Evolutionary conservation across 2,329 filamentous ascomycete species (phyloP).

Genomic region (Ilyonectria destructans): DNA sequence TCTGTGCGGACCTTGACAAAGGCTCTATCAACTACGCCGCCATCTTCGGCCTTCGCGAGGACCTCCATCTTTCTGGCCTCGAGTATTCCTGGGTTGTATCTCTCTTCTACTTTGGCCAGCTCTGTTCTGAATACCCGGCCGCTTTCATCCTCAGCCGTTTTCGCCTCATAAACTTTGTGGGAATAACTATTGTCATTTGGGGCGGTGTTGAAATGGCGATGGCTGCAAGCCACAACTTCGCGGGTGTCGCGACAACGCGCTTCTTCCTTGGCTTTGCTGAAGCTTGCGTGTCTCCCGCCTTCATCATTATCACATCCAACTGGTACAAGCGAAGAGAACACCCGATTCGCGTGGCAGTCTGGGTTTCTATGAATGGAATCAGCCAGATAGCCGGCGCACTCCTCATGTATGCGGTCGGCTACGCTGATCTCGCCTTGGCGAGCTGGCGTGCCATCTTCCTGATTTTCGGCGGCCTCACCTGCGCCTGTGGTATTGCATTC

Average conservation of each 20-base stretch:
- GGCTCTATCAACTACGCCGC: conserved; percentile 38
- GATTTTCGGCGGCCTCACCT: too few species aligned
- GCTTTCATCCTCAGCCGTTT: conserved; percentile 39
- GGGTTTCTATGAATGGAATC: too few species aligned
- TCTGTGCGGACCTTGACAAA: conserved; percentile 43
- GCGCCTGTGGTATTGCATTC: too few species aligned
- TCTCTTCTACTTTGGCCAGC: conserved; percentile 40
- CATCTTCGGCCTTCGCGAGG: conserved; percentile 34
- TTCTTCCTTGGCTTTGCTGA: conserved; percentile 53
- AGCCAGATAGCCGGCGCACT: too few species aligned
- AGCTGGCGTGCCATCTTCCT: too few species aligned
- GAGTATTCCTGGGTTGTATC: conserved; percentile 37
- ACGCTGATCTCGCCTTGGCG: too few species aligned
- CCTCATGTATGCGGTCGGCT: too few species aligned
- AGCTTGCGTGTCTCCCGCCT: conserved; percentile 52
- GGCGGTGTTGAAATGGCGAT: conserved; percentile 47
- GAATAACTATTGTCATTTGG: conserved; percentile 48
- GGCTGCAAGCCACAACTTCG: conserved; percentile 43
- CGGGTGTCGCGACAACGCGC: conserved; percentile 42
- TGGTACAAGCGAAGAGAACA: conserved; percentile 53
- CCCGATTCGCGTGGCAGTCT: conserved; percentile 49
- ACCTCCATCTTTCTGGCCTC: conserved; percentile 28
- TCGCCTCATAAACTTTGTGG: conserved; percentile 33
- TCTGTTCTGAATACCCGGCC: conserved; percentile 35
- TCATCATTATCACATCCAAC: conserved; percentile 52